Evolutionary conservation across 129 eudicot species (phyloP), one percentile per base, ranked within the genome.

Genomic region (Helianthus tuberosus): DNA sequence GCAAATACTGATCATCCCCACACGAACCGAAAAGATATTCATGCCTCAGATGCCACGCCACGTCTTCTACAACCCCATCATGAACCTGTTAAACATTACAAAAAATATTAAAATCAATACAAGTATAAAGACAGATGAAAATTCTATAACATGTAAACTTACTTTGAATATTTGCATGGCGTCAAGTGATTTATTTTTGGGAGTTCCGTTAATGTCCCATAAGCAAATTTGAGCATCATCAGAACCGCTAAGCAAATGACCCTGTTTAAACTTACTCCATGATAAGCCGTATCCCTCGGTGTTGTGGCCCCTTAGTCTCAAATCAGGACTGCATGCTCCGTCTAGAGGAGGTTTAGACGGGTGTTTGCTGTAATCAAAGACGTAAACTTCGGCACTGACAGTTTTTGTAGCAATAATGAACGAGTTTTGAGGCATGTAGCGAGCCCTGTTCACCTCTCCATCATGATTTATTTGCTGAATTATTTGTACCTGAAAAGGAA

Each of bases 1-100:
- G 93, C 84, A 94, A 64, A 79, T 84, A 91, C 46, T 85, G 91
- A 75, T 94, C 98, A 90, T 94, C 98, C 51, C 98, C 98, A 68
- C 93, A 96, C 6, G 98, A 94, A 51, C 98, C 98, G 80, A 94
- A 94, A 59, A 94, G 78, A 72, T 94, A 85, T 63, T 94, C 97
- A 80, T 90, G 96, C 79, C 97, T 83, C 80, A 85, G 80, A 85
- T 94, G 98, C 98, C 98, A 94, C 38, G 98, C 91, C n/a, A 94
- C 98, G 82, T 94, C 98, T 83, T 94, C 98, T 13, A 94, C 98
- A 51, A 88, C 97, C 41, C 98, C 97, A 75, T 90, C 97, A 83
- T 88, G 98, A 60, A 88, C 86, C 97, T 93, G 76, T 53, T 35
- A 14, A 69, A 20, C 49, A 77, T 71, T 27, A 32, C 36, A 25